Percentiles rank a stretch among this genome's conserved stretches.
These are phyloP conservation scores for Mycena capillaripes DNA, from an alignment of 768 basidiomycete genomes.

Conservation along the genomic window DNA sequence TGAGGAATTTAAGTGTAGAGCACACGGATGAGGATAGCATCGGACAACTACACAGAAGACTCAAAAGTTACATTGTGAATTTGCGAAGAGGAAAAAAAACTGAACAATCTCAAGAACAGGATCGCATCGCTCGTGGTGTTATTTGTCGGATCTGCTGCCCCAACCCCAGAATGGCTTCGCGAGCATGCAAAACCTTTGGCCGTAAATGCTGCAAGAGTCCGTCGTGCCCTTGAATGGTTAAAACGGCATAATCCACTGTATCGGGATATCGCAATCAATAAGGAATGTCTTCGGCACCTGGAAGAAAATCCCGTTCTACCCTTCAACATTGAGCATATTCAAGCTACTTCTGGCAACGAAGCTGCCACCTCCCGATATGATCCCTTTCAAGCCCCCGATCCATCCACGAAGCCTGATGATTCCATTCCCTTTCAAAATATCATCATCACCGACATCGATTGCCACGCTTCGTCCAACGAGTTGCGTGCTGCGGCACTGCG, in stretches of 20 bases:
- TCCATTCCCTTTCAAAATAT: conserved; percentile 21
- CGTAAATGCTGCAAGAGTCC: neutral
- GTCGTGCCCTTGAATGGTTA: neutral
- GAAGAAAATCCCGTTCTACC: conserved; percentile 12
- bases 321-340: conserved; percentile 12
- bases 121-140: neutral
- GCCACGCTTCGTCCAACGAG: conserved; percentile 32
- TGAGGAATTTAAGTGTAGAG: too few species aligned
- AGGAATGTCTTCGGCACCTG: neutral
- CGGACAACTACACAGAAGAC: neutral
- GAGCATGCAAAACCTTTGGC: neutral
- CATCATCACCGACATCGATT: conserved; percentile 39
- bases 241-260: conserved; percentile 5
- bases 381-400: neutral
- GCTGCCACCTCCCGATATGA: conserved; percentile 9
- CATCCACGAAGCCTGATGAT: neutral
- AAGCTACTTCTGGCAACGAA: neutral
- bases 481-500: conserved; percentile 42
- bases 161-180: neutral
- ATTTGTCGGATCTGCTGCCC: neutral
- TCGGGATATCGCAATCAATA: neutral
- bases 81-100: conserved; percentile 10
- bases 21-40: too few species aligned
- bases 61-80: neutral
- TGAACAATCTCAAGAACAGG: neutral